Evolutionary conservation across 2,329 filamentous ascomycete genomes (phyloP), one percentile per base, ranked within the genome.

Genomic region (Trichoderma cornu-damae): DNA sequence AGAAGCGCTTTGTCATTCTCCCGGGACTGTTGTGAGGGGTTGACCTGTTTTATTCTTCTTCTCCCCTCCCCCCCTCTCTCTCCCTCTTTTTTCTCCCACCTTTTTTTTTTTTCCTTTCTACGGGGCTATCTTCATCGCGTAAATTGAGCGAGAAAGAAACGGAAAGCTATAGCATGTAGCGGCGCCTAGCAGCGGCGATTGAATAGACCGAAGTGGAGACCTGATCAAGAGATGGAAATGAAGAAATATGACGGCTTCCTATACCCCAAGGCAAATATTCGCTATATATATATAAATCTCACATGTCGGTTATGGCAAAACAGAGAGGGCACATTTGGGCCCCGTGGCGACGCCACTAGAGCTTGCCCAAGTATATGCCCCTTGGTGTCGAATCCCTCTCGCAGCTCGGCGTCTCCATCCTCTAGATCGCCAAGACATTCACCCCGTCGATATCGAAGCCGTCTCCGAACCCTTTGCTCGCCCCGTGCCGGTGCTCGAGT

Each of bases 1-100:
- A 87, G 79, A 97, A 99, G 89, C 84, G 84, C 68, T 93, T 80
- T 69, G 85, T 83, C 60, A 88, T 96, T 75, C 73, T 96, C 59
- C 90, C 94, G 3, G 89, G 89, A 3, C 75, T 96, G 50, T 80
- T 87, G 69, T 94, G 76, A 75, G 34, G n/a, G 22, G 18, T 8
- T 3, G 14, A 16, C 12, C 22, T 35, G 11, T 9, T 12, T 12
- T 22, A 14, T 7, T 18, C 4, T 6, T 42, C 12, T 18, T n/a
- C n/a, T n/a, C n/a, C n/a, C n/a, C n/a, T n/a, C n/a, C n/a, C n/a
- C n/a, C n/a, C n/a, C n/a, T n/a, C n/a, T n/a, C n/a, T n/a, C n/a
- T n/a, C n/a, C n/a, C n/a, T n/a, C n/a, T n/a, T n/a, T n/a, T n/a
- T n/a, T n/a, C n/a, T n/a, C n/a, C n/a, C n/a, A n/a, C n/a, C 18